Percentiles rank a stretch among this genome's conserved stretches.
Conservation (phyloP, 805 yeast genomes). For the Torulaspora quercuum region DNA sequence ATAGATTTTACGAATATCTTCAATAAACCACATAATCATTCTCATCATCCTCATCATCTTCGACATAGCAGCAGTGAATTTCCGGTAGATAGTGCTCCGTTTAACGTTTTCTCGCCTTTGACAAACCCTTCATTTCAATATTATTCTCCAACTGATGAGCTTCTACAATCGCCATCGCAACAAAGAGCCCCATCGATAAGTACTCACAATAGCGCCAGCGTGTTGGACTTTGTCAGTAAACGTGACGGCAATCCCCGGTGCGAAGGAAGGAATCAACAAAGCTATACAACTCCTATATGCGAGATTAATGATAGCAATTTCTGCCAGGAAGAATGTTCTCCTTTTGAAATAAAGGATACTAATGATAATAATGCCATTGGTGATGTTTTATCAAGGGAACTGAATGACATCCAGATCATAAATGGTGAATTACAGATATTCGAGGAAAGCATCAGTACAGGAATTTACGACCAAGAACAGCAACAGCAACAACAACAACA, state of each 20-base stretch:
- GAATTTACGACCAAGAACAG: not conserved
- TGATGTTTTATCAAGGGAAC: constrained; percentile 8
- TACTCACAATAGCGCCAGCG: constrained; percentile 6
- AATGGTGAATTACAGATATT: constrained; percentile 9
- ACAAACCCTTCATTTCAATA: constrained; percentile 6
- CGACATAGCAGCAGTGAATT: constrained; percentile 1
- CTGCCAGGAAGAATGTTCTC: constrained; percentile 6
- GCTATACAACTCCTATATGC: constrained; percentile 7
- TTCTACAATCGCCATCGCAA: constrained; percentile 10
- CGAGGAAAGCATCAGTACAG: constrained; percentile 2
- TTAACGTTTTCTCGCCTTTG: constrained; percentile 8
- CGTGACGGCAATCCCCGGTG: not conserved
- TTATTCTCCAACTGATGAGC: constrained; percentile 9
- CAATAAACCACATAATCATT: constrained; percentile 24
- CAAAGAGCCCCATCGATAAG: constrained; percentile 5
- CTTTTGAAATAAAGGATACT: no score
- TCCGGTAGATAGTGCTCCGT: not conserved
- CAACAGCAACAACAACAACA: constrained; percentile 6
- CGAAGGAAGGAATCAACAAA: not conserved
- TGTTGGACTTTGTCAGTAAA: constrained; percentile 3
- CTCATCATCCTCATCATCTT: constrained; percentile 8
- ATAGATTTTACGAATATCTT: constrained; percentile 38
- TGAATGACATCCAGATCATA: constrained; percentile 9
- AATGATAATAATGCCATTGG: constrained; percentile 6
- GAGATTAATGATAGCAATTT: constrained; percentile 11